Evolutionary conservation across 805 yeast genomes (phyloP).

Genomic region (Candida rishiriensis): DNA sequence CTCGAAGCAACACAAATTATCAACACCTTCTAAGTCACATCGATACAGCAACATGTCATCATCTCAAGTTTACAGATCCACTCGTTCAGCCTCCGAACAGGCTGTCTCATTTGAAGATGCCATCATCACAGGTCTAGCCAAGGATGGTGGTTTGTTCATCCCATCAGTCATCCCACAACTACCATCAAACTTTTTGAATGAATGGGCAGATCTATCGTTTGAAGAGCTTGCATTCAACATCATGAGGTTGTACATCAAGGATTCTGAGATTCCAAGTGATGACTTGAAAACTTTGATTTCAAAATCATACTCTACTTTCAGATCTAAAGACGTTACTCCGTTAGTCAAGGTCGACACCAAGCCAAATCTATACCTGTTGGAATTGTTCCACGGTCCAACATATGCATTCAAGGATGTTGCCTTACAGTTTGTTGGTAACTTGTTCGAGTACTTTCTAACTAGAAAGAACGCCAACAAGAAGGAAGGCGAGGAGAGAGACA

Average conservation of each 20-base stretch:
- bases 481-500: conserved; percentile 57
- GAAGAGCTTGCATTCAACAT: conserved; percentile 85
- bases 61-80: conserved; percentile 71
- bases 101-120: conserved; percentile 72
- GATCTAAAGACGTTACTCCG: conserved; percentile 87
- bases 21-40: no score
- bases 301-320: conserved; percentile 85
- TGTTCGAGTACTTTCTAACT: conserved; percentile 85
- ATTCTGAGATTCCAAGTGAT: conserved; percentile 64
- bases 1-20: no score
- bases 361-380: conserved; percentile 69
- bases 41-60: conserved; percentile 4
- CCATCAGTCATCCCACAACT: conserved; percentile 79
- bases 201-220: conserved; percentile 75
- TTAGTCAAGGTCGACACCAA: conserved; percentile 49
- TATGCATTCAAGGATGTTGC: conserved; percentile 99
- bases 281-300: conserved; percentile 62
- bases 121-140: conserved; percentile 86
- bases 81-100: conserved; percentile 56
- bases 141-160: conserved; percentile 93
- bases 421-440: conserved; percentile 93
- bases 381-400: conserved; percentile 98
- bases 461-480: conserved; percentile 59
- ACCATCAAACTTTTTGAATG: conserved; percentile 44
- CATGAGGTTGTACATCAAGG: conserved; percentile 70